These are phyloP conservation scores for Ustilago sp. DNA, from an alignment of 1,284 basidiomycete genomes.

Conservation along the genomic window DNA sequence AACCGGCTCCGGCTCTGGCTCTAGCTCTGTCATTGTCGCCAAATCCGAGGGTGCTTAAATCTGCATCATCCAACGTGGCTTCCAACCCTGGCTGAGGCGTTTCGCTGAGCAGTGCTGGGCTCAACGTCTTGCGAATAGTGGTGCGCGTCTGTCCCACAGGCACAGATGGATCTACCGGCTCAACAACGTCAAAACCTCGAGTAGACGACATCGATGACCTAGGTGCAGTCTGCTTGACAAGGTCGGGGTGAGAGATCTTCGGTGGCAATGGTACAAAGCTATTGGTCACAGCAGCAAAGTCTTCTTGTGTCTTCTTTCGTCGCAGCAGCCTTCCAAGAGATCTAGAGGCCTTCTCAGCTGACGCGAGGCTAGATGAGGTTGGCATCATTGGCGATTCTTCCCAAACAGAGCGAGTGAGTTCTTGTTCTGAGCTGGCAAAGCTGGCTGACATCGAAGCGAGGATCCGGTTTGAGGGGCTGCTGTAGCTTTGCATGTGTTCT, in stretches of 20 bases:
- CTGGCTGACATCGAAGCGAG: conserved; percentile 3
- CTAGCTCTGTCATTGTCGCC: background rate
- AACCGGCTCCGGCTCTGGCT: background rate
- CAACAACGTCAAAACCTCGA: conserved; percentile 22
- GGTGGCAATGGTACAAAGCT: conserved; percentile 22
- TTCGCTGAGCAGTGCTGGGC: conserved; percentile 41
- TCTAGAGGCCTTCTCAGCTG: conserved; percentile 23
- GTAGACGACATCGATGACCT: conserved; percentile 41
- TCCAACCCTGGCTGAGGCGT: conserved; percentile 18
- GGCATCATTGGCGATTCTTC: conserved; percentile 30
- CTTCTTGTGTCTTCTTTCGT: conserved; percentile 25
- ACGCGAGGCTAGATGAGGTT: conserved; percentile 19
- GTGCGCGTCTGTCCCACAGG: conserved; percentile 21
- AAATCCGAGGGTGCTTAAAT: conserved; percentile 1
- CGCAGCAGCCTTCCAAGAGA: conserved; percentile 28
- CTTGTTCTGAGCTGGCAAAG: conserved; percentile 14
- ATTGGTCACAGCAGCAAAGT: conserved; percentile 17
- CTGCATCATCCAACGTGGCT: background rate
- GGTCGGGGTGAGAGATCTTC: conserved; percentile 22
- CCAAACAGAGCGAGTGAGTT: conserved; percentile 24
- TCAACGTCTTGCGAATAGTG: conserved; percentile 48
- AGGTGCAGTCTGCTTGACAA: conserved; percentile 23
- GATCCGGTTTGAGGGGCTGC: background rate
- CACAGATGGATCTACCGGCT: conserved; percentile 1
- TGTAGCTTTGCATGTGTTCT: conserved; percentile 3